phyloP scores from a whole-genome alignment of 176 grass and related monocot genomes.

The Aechmea fasciata region DNA sequence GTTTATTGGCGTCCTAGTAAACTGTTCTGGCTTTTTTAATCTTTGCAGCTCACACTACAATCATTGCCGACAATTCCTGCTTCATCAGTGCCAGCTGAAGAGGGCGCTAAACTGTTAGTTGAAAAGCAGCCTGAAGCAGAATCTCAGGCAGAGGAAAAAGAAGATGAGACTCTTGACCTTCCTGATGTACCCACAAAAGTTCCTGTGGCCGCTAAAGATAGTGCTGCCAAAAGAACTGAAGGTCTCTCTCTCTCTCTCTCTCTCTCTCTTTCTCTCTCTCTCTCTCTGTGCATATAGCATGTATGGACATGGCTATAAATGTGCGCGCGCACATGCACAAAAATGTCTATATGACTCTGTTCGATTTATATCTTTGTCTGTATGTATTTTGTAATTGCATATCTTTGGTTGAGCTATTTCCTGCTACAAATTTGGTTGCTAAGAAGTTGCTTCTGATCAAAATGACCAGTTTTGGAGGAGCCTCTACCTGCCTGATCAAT shows the following conservation, averaged over 20 bases:
- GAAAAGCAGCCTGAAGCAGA: constrained; percentile 5
- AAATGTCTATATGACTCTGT: no score
- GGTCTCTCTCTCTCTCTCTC: constrained; percentile 38
- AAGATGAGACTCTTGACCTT: constrained; percentile 64
- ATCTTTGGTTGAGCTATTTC: background rate
- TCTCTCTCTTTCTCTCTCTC: background rate
- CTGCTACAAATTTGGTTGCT: background rate
- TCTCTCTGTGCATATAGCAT: no score
- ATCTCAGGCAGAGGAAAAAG: constrained; percentile 28
- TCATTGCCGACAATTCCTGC: constrained; percentile 63
- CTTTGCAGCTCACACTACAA: constrained; percentile 59
- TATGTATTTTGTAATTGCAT: no score
- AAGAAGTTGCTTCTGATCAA: background rate
- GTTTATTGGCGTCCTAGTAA: background rate
- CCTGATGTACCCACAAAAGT: constrained; percentile 72
- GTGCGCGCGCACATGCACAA: no score
- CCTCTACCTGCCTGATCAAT: constrained; percentile 1
- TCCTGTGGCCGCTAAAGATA: constrained; percentile 30
- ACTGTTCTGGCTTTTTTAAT: background rate
- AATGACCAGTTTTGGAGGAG: background rate
- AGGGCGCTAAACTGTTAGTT: constrained; percentile 15
- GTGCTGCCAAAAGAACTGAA: constrained; percentile 50
- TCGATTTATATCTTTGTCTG: no score
- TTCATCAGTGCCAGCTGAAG: constrained; percentile 28
- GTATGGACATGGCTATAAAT: no score